Base-by-base conservation (phyloP, 768 basidiomycete species). In the Gloeopeniophorella convolvens region DNA sequence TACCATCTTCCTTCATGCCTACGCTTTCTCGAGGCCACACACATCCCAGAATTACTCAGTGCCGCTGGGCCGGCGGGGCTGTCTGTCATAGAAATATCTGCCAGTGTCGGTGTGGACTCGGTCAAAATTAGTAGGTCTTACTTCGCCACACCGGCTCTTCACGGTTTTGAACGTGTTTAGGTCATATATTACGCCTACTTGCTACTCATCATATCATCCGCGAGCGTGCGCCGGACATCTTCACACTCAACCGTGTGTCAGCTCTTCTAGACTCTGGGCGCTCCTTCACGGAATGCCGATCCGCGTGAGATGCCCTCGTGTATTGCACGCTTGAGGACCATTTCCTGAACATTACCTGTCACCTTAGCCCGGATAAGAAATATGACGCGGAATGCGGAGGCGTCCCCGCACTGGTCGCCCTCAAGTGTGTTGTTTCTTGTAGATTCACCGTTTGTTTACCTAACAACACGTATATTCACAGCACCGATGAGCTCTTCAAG, bases 401-500 rank as follows among this genome's bases (percentile, higher is more conserved):
- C 2, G 74, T 80, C 7, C 72, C 85, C 7, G 87, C 86, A 0
- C 81, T 88, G 57, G 74, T 86, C 10, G 85, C 81, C 9, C 60
- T 86, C 37, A 80, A 75, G 86, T 86, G 46, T 33, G 79, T 67
- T 18, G 33, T 15, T 7, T 4, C 20, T 42, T 13, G 24, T 27
- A 27, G 2, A 13, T 36, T 4, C 36, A 23, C 40, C 23, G 24
- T 30, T 9, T 6, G 21, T 36, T 42, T 16, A n/a, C 42, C 8
- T 42, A 37, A 15, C 16, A 18, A 12, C 20, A 33, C 10, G 39
- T 37, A 24, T 26, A 6, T 18, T 27, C 26, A 10, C 52, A 89
- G 86, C 55, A 75, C 83, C 5, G 86, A 89, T 59, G 87, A 89
- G 60, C 74, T 88, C 33, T 78, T 80, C 69, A 89, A 89, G 65